Percentiles rank a stretch among this genome's conserved stretches.
Conservation (phyloP, 176 grass and related monocot species). For the Hyparrhenia diplandra region DNA sequence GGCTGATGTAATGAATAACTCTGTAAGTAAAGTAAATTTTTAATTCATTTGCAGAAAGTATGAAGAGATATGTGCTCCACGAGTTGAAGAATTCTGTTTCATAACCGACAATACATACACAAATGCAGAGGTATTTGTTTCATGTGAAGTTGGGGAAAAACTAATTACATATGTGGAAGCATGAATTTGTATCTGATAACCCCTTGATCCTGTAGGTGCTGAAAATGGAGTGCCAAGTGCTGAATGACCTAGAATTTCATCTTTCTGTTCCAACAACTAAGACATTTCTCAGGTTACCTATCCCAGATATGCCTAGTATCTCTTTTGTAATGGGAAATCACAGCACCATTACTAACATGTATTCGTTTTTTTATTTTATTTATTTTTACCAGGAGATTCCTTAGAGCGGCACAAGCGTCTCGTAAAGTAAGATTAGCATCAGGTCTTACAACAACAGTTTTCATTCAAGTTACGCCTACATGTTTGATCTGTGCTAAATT, state of each 20-base stretch:
- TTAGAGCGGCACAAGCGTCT: constrained; percentile 61
- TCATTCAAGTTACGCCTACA: neutral
- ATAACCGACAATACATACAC: constrained; percentile 80
- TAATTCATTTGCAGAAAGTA: constrained; percentile 48
- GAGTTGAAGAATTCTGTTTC: constrained; percentile 74
- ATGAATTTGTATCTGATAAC: neutral
- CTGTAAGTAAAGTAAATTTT: neutral
- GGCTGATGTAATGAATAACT: neutral
- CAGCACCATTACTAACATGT: neutral
- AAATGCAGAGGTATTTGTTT: constrained; percentile 55
- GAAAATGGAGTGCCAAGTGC: constrained; percentile 65
- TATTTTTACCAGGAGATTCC: constrained; percentile 58
- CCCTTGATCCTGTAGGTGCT: constrained; percentile 46
- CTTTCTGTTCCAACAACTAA: constrained; percentile 72
- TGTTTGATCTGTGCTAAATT: neutral
- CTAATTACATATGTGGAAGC: neutral
- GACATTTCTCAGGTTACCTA: constrained; percentile 70
- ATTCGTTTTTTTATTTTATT: neutral
- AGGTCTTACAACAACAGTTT: neutral
- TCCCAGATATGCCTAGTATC: neutral
- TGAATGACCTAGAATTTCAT: constrained; percentile 46
- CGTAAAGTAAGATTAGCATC: constrained; percentile 48
- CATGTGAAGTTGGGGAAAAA: neutral
- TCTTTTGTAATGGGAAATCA: neutral
- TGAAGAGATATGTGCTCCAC: constrained; percentile 81